Conservation (phyloP, 495 filamentous ascomycete species). For the Daldinia vernicosa region DNA sequence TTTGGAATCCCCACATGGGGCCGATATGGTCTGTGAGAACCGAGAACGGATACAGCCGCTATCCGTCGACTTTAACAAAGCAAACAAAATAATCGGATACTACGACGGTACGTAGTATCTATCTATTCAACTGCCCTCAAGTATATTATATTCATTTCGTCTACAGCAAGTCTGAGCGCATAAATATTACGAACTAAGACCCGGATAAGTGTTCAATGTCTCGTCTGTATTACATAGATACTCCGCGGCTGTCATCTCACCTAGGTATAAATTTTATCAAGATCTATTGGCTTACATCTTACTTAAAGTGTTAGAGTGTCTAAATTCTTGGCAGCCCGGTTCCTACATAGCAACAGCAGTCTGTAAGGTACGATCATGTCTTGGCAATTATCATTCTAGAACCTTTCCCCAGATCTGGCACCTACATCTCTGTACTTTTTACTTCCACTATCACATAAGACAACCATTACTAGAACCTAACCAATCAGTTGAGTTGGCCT, state of each 20-base stretch:
- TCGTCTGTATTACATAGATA: neutral
- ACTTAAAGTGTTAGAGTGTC: neutral
- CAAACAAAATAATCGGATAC: neutral
- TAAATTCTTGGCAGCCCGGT: slow-evolving; percentile 8
- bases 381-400: slow-evolving; percentile 36
- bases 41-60: slow-evolving; percentile 30
- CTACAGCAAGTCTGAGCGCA: neutral
- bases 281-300: neutral
- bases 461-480: neutral
- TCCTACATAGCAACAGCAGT: neutral
- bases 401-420: slow-evolving; percentile 29
- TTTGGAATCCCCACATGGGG: neutral
- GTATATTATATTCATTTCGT: neutral
- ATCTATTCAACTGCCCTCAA: too few species aligned
- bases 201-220: neutral
- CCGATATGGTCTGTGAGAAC: slow-evolving; percentile 1
- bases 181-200: neutral
- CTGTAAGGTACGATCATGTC: slow-evolving; percentile 15
- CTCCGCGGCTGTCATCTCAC: neutral
- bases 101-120: too few species aligned
- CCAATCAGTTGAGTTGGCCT: slow-evolving; percentile 12
- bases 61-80: neutral
- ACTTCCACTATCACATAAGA: neutral
- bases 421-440: slow-evolving; percentile 5
- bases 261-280: neutral